Evolutionary conservation across 2,329 filamentous ascomycete species (phyloP), one percentile per base, ranked within the genome.

Genomic region (Fusarium sp.): DNA sequence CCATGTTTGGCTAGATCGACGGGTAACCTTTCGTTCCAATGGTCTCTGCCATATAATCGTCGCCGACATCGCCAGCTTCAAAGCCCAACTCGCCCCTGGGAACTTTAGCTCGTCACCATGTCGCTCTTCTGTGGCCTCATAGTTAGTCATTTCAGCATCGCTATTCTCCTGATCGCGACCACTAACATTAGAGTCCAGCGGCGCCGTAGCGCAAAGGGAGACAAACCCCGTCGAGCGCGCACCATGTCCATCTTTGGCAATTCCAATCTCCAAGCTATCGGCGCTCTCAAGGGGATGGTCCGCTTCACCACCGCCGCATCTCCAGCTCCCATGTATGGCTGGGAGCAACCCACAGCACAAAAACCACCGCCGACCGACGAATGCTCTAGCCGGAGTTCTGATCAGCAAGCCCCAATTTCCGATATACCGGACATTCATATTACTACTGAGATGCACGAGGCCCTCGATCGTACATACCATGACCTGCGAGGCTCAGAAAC

Each of bases 401-500:
- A 62, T 20, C 63, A 50, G 50, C 67, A 61, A 49, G 52, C 58
- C 18, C 45, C 64, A 49, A 65, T 70, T 17, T 70, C 74, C 45
- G 76, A 82, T 35, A 68, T 72, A 10, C 73, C 75, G 37, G 77
- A 82, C 15, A 74, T 85, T 32, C 82, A 85, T 49, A 78, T 89
- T 42, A 87, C 82, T 60, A 81, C 84, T 42, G 80, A 82, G 30
- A 85, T 89, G 64, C 83, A 85, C 68, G 83, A 81, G 33, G 83
- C 85, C 55, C 77, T 90, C 26, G 78, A 82, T 57, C 79, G 79
- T 44, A 76, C 89, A 33, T 90, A 85, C 75, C 78, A 85, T 37
- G 76, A 80, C 1, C 67, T 88, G 37, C 81, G 85, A 48, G 81
- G 79, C 9, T 67, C 76, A 18, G 78, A 81, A 4, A 35, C 58